Evolutionary conservation across 1,284 basidiomycete species (phyloP).

Genomic region (Fomitopsis pinicola): DNA sequence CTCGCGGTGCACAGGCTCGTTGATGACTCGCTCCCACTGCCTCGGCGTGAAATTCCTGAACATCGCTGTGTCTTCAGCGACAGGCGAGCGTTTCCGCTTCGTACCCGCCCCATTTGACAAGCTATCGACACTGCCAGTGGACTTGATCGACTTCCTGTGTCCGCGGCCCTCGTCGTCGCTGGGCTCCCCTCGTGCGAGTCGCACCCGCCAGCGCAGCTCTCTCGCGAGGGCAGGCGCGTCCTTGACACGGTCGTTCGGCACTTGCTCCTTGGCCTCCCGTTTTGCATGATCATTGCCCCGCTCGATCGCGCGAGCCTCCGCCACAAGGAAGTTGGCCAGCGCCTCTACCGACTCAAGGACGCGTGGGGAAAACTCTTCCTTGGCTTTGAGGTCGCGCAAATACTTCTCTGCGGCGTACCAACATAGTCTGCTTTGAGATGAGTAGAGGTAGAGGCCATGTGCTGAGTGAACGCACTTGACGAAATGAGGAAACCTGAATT

Average conservation of each 20-base stretch:
- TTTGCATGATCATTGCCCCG: conserved; percentile 55
- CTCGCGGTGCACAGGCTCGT: conserved; percentile 38
- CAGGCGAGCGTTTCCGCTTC: conserved; percentile 55
- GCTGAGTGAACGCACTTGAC: conserved; percentile 49
- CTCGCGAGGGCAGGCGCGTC: conserved; percentile 75
- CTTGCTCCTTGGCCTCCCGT: conserved; percentile 73
- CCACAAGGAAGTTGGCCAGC: conserved; percentile 77
- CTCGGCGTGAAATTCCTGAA: conserved; percentile 69
- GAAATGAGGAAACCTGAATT: conserved; percentile 91
- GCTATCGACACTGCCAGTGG: conserved; percentile 9
- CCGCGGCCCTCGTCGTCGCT: conserved; percentile 64
- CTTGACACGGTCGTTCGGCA: conserved; percentile 76
- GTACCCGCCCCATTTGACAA: conserved; percentile 23
- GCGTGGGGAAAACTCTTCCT: conserved; percentile 55
- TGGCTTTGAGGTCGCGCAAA: conserved; percentile 64
- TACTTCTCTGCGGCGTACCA: conserved; percentile 88
- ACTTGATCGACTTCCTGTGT: conserved; percentile 25
- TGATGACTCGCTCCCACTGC: conserved; percentile 52
- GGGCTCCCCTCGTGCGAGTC: conserved; percentile 56
- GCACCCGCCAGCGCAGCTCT: conserved; percentile 79
- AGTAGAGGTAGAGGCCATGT: conserved; percentile 2
- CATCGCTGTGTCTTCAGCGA: conserved; percentile 22
- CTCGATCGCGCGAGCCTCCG: conserved; percentile 69
- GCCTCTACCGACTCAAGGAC: conserved; percentile 69
- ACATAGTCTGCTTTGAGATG: conserved; percentile 54